phyloP scores from a whole-genome alignment of 2,329 filamentous ascomycete genomes.

The Alternaria dauci region DNA sequence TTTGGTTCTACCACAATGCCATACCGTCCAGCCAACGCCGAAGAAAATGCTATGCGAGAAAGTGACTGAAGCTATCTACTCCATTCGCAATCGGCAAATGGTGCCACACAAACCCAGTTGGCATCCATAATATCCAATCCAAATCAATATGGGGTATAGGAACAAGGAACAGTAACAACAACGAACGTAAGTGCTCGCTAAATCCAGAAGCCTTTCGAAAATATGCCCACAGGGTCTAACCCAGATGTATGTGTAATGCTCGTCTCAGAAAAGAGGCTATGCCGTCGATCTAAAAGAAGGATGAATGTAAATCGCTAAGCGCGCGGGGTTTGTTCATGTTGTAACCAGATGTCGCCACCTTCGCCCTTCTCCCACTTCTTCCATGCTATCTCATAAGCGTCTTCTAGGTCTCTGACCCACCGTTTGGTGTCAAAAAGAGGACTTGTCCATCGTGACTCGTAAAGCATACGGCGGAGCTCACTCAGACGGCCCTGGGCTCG shows the following conservation, averaged over 20 bases:
- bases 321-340: slow-evolving; percentile 10
- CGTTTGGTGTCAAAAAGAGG: slow-evolving; percentile 88
- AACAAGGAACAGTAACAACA: slow-evolving; percentile 10
- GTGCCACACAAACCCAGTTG: not conserved
- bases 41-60: not conserved
- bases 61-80: slow-evolving; percentile 5
- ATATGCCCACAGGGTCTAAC: slow-evolving; percentile 11
- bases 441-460: slow-evolving; percentile 83
- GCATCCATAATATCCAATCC: slow-evolving; percentile 10
- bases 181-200: slow-evolving; percentile 7
- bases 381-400: slow-evolving; percentile 90
- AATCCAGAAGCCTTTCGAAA: slow-evolving; percentile 6
- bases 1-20: not conserved
- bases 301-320: slow-evolving; percentile 5
- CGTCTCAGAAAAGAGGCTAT: not conserved
- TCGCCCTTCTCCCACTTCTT: slow-evolving; percentile 82
- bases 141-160: slow-evolving; percentile 18
- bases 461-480: slow-evolving; percentile 82
- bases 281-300: slow-evolving; percentile 4
- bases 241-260: slow-evolving; percentile 2
- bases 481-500: slow-evolving; percentile 70
- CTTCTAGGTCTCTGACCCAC: slow-evolving; percentile 90
- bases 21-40: not conserved
- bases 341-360: slow-evolving; percentile 91
- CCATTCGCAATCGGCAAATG: not conserved